phyloP scores from a whole-genome alignment of 805 yeast genomes.

The Lipomyces mesembrius region DNA sequence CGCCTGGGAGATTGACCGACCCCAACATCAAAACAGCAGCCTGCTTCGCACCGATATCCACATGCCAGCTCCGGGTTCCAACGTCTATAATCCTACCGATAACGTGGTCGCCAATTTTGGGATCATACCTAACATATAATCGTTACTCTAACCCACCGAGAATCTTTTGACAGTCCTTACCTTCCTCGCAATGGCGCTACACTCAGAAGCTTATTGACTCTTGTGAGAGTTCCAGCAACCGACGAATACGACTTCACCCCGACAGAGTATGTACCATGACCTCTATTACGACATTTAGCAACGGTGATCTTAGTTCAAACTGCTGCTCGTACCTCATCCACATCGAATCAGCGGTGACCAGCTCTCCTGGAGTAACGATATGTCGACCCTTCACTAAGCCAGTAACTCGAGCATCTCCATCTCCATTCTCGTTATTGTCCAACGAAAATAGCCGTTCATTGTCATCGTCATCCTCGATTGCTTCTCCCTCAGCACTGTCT shows the following conservation, averaged over 20 bases:
- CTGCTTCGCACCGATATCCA: conserved; percentile 92
- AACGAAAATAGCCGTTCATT: conserved; percentile 38
- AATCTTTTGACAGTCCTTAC: conserved; percentile 47
- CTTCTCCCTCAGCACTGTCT: conserved; percentile 36
- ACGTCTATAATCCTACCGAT: conserved; percentile 94
- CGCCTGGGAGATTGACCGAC: conserved; percentile 96
- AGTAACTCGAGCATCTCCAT: conserved; percentile 18
- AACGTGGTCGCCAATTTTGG: conserved; percentile 96
- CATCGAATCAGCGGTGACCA: conserved; percentile 90
- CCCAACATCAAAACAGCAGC: conserved; percentile 93
- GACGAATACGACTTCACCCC: conserved; percentile 72
- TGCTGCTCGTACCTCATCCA: conserved; percentile 69
- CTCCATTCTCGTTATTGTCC: conserved; percentile 12
- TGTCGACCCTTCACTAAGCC: conserved; percentile 39
- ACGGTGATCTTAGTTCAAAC: background rate
- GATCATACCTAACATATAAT: conserved; percentile 48
- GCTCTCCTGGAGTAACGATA: conserved; percentile 92
- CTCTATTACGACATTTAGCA: conserved; percentile 50
- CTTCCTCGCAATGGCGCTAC: conserved; percentile 86
- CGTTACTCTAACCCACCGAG: background rate
- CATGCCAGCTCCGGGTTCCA: conserved; percentile 93
- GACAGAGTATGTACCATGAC: conserved; percentile 90
- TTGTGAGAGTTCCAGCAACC: conserved; percentile 86
- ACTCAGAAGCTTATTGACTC: conserved; percentile 84
- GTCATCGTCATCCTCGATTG: conserved; percentile 43